phyloP scores from a whole-genome alignment of 1,139 yeast genomes.

The Lodderomyces parapsilosis region DNA sequence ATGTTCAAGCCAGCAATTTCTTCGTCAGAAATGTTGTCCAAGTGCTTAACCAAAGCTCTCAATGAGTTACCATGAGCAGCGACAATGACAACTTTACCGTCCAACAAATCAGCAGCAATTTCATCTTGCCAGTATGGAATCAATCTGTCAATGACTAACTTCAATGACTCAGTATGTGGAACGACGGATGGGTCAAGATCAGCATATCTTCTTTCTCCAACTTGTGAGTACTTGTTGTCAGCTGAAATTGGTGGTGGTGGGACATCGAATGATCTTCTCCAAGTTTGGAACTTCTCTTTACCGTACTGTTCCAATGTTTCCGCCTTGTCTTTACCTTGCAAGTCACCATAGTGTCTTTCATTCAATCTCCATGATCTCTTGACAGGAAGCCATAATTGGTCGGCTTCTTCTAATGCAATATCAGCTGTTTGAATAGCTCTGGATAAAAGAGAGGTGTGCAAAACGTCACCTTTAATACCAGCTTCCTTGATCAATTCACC shows the following conservation, averaged over 20 bases:
- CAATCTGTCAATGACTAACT: slow-evolving; percentile 93
- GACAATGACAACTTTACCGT: slow-evolving; percentile 85
- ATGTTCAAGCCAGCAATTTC: slow-evolving; percentile 94
- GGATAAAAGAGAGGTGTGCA: slow-evolving; percentile 88
- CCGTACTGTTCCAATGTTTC: slow-evolving; percentile 87
- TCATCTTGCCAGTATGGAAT: slow-evolving; percentile 98
- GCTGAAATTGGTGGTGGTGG: slow-evolving; percentile 92
- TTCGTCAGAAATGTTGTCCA: slow-evolving; percentile 88
- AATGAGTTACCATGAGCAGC: slow-evolving; percentile 99
- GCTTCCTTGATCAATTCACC: slow-evolving; percentile 91
- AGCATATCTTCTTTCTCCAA: slow-evolving; percentile 78
- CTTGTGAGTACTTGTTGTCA: slow-evolving; percentile 80
- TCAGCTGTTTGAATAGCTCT: slow-evolving; percentile 98
- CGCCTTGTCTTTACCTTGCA: slow-evolving; percentile 98
- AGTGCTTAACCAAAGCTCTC: slow-evolving; percentile 95
- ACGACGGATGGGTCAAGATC: slow-evolving; percentile 81
- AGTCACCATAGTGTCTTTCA: slow-evolving; percentile 99
- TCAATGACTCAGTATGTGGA: slow-evolving; percentile 94
- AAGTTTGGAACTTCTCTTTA: slow-evolving; percentile 88
- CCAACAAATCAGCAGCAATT: slow-evolving; percentile 80
- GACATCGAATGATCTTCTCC: slow-evolving; percentile 97
- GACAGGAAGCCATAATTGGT: slow-evolving; percentile 88
- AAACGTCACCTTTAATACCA: slow-evolving; percentile 78
- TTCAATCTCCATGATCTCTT: slow-evolving; percentile 97
- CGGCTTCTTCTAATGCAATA: slow-evolving; percentile 88